These are phyloP conservation scores for Deuterostichococcus epilithicus DNA, from an alignment of 139 green algal genomes.

Conservation along the genomic window DNA sequence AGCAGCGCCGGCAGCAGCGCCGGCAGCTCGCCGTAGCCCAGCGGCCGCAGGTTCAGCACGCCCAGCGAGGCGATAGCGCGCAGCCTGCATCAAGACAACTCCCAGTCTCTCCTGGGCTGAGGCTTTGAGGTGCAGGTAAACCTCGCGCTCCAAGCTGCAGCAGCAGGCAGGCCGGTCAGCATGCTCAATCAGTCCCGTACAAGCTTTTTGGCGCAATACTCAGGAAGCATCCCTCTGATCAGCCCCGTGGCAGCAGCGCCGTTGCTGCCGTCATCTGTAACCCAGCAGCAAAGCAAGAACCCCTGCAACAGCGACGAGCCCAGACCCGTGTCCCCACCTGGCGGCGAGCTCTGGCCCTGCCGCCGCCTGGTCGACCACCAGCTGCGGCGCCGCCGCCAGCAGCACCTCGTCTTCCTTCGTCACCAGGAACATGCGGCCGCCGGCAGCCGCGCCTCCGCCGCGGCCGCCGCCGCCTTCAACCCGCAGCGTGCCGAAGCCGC, in stretches of 20 bases:
- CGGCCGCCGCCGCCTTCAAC: not conserved
- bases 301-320: no score
- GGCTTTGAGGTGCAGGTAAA: no score
- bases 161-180: slow-evolving; percentile 13
- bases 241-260: no score
- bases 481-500: slow-evolving; percentile 12
- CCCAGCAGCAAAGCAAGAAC: no score
- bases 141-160: slow-evolving; percentile 29
- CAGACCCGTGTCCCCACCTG: slow-evolving; percentile 7
- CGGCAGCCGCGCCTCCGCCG: not conserved
- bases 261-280: no score
- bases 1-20: slow-evolving; percentile 30
- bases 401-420: not conserved
- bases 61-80: slow-evolving; percentile 9
- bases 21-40: slow-evolving; percentile 21
- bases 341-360: slow-evolving; percentile 11
- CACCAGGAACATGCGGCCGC: slow-evolving; percentile 15
- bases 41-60: slow-evolving; percentile 21
- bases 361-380: not conserved
- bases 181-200: no score
- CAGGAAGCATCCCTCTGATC: no score
- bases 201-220: no score
- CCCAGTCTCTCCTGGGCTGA: no score
- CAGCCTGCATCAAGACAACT: slow-evolving; percentile 37
- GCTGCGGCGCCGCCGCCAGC: slow-evolving; percentile 7